Base-by-base conservation (phyloP, 1,139 yeast genomes). In the Hanseniaspora sp. region DNA sequence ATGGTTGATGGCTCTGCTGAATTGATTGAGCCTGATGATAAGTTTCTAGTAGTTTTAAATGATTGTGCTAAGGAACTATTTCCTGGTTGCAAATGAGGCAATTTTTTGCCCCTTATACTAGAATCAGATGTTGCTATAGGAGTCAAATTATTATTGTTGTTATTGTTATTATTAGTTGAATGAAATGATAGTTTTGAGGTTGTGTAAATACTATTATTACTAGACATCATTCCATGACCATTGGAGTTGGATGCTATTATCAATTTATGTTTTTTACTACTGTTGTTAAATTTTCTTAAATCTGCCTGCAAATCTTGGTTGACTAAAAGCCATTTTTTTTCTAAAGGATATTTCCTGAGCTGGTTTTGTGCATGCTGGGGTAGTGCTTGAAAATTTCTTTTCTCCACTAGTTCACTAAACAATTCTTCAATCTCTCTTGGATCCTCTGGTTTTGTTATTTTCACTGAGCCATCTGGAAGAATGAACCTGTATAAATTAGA, bases 271-370 rank as follows among this genome's bases (percentile, higher is more conserved):
- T 34, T 54, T 30, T 48, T 54, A 13, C 41, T 47, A 23, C 55
- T 65, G 66, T 64, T 64, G 67, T 75, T 77, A 64, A 76, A 74
- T 62, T 83, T 75, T 61, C 83, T 83, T 62, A 74, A 74, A 62
- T 86, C 96, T 7, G 90, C 78, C 55, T 86, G 74, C 37, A 84
- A 82, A 67, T 88, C 96, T 66, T 92, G 97, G 61, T 84, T 81
- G 46, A 92, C 84, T 61, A 92, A 74, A 82, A 86, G 80, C 95
- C 96, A 87, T 68, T 92, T 92, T 62, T 88, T 86, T 54, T 83
- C 86, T 0, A 79, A 72, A 45, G 84, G 78, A 63, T 85, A 88
- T 59, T 77, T 79, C 63, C 80, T 73, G 84, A 92, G 81, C 65
- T 86, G 95, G 58, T 75, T 78, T 60, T 83, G 83, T 9, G 95